Base-by-base conservation (phyloP, 2,329 filamentous ascomycete genomes). In the Exophiala mesophila region DNA sequence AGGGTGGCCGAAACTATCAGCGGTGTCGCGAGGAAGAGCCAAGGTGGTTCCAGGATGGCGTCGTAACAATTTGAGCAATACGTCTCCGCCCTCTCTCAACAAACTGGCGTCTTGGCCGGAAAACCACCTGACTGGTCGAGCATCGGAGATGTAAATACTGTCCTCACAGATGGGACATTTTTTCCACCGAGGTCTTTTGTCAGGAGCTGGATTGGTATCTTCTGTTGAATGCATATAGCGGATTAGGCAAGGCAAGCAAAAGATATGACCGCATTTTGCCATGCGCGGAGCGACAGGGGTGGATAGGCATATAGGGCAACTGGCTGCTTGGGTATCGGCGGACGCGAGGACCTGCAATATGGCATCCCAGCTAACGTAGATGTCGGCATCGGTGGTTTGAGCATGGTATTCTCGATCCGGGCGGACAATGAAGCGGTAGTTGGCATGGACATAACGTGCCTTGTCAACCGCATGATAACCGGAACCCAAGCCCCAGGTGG, bases 141-240 rank as follows among this genome's bases (percentile, higher is more conserved):
- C 87, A 51, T 98, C 92, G 6, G 86, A 83, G n/a, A 89, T 75
- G 60, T 92, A 94, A n/a, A 98, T 79, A 35, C 78, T 82, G 62
- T 98, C 92, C 69, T 87, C 92, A 63, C 92, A 98, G 23, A 98
- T 89, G 0, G 92, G 90, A 55, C 92, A 98, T 62, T 94, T 95
- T 69, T 94, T 94, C 78, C 87, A 96, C 41, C 84, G 76, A 20
- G 83, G 72, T 56, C 78, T 82, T 66, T 83, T 89, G 49, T 83
- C 81, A 0, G 74, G 73, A 2, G 69, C 53, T 7, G 77, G 69
- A 44, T 73, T 75, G 6, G 68, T 66, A 23, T 85, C 83, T n/a
- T 85, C 82, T 43, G 85, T 83, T 5, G 88, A 85, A 56, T 94
- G 86, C 88, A 98, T 96, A 62, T 94, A 98, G 36, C 92, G 83